Conservation (phyloP, 2,329 filamentous ascomycete genomes). For the Diplodia sapinea region DNA sequence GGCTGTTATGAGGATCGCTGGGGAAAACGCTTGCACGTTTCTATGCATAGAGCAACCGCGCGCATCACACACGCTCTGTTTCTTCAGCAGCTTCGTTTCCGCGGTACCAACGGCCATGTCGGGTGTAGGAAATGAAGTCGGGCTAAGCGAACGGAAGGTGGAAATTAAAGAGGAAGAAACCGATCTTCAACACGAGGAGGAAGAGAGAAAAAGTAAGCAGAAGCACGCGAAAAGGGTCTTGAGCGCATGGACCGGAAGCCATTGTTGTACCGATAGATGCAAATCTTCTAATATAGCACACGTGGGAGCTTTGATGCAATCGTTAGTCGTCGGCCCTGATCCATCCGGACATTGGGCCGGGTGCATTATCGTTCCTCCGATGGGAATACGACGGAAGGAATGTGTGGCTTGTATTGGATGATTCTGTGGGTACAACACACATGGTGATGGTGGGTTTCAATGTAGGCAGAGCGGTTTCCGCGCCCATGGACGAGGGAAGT, state of each 20-base stretch:
- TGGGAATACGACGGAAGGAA: not conserved
- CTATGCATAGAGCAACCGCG: too few relatives aligned
- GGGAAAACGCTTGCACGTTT: too few relatives aligned
- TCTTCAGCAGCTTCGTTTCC: not conserved
- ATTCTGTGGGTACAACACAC: not conserved
- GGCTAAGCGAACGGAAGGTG: not conserved
- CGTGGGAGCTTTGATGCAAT: not conserved
- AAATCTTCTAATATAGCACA: slow-evolving; percentile 1
- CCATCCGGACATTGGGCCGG: not conserved
- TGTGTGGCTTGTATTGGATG: not conserved
- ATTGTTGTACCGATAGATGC: not conserved
- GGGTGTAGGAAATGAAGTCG: not conserved
- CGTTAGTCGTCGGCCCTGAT: not conserved
- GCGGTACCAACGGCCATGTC: too few relatives aligned
- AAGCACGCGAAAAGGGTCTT: not conserved
- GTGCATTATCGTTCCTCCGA: not conserved
- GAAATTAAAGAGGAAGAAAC: not conserved
- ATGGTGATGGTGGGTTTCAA: not conserved
- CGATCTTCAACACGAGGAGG: not conserved
- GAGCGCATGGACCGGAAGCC: not conserved
- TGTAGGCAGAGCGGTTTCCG: not conserved
- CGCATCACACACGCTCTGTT: too few relatives aligned
- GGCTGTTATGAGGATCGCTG: too few relatives aligned
- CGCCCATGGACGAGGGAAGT: not conserved
- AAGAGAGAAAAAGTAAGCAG: not conserved